A percentile compares a stretch with the other conserved stretches of the same genome.
Conservation (phyloP, 1,284 basidiomycete species). For the Trichosporon ovoides region DNA sequence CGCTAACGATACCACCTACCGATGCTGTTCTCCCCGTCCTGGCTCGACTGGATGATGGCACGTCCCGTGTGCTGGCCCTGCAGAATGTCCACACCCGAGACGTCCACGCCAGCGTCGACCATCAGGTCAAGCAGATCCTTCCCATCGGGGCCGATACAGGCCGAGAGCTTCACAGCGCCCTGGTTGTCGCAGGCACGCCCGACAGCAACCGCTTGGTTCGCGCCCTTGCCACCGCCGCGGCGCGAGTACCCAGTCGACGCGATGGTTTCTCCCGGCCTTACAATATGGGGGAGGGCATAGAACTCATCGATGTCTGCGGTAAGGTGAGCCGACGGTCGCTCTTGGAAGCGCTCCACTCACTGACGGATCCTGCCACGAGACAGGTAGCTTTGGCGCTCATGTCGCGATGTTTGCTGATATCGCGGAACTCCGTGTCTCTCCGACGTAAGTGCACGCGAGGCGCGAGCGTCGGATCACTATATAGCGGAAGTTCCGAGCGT, state of each 20-base stretch:
- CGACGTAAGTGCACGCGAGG: neutral
- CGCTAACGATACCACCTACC: neutral
- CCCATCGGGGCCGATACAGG: slow-evolving; percentile 45
- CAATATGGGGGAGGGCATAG: slow-evolving; percentile 49
- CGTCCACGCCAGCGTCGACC: slow-evolving; percentile 38
- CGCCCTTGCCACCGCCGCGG: slow-evolving; percentile 52
- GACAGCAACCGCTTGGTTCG: slow-evolving; percentile 50
- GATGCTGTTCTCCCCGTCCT: slow-evolving; percentile 51
- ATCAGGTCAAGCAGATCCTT: slow-evolving; percentile 37
- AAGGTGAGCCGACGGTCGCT: neutral
- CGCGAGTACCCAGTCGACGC: slow-evolving; percentile 45
- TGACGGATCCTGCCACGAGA: slow-evolving; percentile 15
- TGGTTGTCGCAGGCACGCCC: slow-evolving; percentile 39
- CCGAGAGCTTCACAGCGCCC: slow-evolving; percentile 43
- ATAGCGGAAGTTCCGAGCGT: neutral
- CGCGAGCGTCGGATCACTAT: neutral
- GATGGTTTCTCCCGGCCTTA: slow-evolving; percentile 51
- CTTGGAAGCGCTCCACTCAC: slow-evolving; percentile 7
- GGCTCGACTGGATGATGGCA: slow-evolving; percentile 50
- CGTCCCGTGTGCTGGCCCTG: slow-evolving; percentile 44
- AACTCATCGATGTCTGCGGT: slow-evolving; percentile 37
- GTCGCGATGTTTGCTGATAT: neutral
- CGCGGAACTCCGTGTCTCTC: slow-evolving; percentile 4
- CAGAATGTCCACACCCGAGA: slow-evolving; percentile 30
- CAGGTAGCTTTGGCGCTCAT: slow-evolving; percentile 6